Conservation (phyloP, 106 monocot genomes). For the Apostasia ramifera region DNA sequence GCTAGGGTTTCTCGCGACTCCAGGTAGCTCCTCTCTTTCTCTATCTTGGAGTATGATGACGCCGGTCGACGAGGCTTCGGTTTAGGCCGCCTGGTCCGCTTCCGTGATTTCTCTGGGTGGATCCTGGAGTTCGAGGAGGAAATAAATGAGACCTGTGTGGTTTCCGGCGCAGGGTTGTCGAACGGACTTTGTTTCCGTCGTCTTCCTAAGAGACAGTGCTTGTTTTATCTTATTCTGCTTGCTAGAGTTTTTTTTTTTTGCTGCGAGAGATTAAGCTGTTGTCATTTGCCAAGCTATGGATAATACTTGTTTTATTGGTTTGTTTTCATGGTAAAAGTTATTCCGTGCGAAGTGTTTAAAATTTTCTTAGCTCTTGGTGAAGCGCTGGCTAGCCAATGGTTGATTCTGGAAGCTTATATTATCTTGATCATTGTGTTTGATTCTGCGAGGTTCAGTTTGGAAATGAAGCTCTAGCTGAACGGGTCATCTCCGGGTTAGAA, state of each 20-base stretch:
- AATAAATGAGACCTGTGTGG: not conserved
- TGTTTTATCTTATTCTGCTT: not conserved
- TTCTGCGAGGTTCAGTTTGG: not conserved
- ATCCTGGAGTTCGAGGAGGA: not conserved
- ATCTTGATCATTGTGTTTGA: not conserved
- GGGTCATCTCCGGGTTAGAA: not conserved
- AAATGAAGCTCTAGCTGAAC: constrained; percentile 2
- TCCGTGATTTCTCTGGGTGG: not conserved
- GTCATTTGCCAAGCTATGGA: not conserved
- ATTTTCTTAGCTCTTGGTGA: not conserved
- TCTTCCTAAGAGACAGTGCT: not conserved
- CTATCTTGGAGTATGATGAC: not conserved
- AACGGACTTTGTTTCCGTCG: not conserved
- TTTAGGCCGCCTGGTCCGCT: not conserved
- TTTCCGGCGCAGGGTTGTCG: too few species aligned
- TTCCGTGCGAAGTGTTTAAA: too few species aligned
- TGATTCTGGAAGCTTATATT: not conserved
- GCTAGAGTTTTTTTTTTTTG: too few species aligned
- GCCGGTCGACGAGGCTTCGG: not conserved
- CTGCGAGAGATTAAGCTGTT: not conserved
- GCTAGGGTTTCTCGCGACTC: not conserved
- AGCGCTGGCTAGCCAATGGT: not conserved
- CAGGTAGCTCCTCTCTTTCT: not conserved
- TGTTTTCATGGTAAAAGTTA: too few species aligned
- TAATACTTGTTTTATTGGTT: not conserved